Evolutionary conservation across 129 eudicot species (phyloP).

Genomic region (Scalesia atractyloides): DNA sequence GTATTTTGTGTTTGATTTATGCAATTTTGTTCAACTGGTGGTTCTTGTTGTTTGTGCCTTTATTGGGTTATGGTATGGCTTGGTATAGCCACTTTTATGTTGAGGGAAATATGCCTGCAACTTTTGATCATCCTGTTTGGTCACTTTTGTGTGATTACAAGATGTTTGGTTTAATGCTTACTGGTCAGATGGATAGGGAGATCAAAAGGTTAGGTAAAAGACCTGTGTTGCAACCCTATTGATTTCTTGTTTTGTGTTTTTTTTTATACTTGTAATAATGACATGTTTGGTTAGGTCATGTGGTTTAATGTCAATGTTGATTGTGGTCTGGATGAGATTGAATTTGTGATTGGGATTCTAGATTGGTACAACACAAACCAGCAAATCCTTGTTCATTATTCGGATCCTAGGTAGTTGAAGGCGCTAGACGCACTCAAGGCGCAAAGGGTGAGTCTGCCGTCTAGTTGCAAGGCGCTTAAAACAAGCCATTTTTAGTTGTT

Average conservation of each 20-base stretch:
- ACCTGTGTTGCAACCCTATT: conserved; percentile 69
- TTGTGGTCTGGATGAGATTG: too few relatives aligned
- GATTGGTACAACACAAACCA: too few relatives aligned
- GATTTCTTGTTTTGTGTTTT: conserved; percentile 21
- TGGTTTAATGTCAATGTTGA: background rate
- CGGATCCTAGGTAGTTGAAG: too few relatives aligned
- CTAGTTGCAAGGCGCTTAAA: too few relatives aligned
- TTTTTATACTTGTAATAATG: conserved; percentile 37
- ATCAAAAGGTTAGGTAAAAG: conserved; percentile 96
- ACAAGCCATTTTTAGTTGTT: too few relatives aligned
- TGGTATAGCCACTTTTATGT: conserved; percentile 95
- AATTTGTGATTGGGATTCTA: too few relatives aligned
- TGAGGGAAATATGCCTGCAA: conserved; percentile 85
- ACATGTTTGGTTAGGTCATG: conserved; percentile 26
- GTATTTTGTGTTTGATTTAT: conserved; percentile 54
- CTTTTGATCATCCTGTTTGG: conserved; percentile 96
- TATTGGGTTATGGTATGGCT: conserved; percentile 83
- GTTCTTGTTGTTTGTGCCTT: conserved; percentile 63
- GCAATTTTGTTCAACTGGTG: conserved; percentile 71
- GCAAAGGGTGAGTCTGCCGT: too few relatives aligned
- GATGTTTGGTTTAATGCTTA: conserved; percentile 96
- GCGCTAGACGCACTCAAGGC: too few relatives aligned
- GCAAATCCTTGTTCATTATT: too few relatives aligned
- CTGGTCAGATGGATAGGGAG: conserved; percentile 96
- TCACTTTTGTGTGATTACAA: conserved; percentile 82